Base-by-base conservation (phyloP, 2,329 filamentous ascomycete species). In the Phoma sp. region DNA sequence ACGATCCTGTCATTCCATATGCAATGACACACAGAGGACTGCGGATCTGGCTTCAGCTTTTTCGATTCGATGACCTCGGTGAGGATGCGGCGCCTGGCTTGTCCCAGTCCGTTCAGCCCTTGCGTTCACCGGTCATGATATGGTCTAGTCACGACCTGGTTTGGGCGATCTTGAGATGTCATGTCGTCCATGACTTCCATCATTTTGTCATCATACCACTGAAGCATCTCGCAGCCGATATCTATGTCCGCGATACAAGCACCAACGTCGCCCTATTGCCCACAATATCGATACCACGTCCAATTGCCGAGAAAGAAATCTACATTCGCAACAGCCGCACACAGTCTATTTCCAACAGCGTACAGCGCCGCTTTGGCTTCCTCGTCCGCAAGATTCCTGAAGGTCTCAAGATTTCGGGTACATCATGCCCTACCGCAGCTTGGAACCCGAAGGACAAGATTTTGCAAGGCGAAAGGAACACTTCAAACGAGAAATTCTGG, bases 1-100 rank as follows among this genome's bases (percentile, higher is more conserved):
- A 66, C 2, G 48, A 54, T 2, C 51, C 49, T 24, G 36, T 45
- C 1, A 19, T 45, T 5, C 63, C 60, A 6, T 58, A 59, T 22
- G 36, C 45, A 0, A 55, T 64, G 37, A 65, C 61, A 3, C 62
- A 61, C 24, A 38, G 61, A 6, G 61, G 61, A 1, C 51, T 63
- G 5, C 50, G 57, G 1, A 63, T 63, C 9, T 57, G 48, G 44
- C 43, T 58, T 6, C 27, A 56, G 10, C 31, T 63, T 0, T 44
- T 55, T 12, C 40, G 15, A 25, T 9, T 15, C 7, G 43, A 35
- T 4, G 40, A 13, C 5, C 27, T 25, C 3, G 6, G 15, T 15
- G 29, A 12, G 7, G 31, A 8, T 6, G 12, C 24, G 17, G 9
- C 4, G 19, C 15, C 13, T 0, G n/a, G 8, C 1, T 5, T 38